These are phyloP conservation scores for Oryza nivara DNA, from an alignment of 176 grass and related monocot genomes.

Conservation along the genomic window DNA sequence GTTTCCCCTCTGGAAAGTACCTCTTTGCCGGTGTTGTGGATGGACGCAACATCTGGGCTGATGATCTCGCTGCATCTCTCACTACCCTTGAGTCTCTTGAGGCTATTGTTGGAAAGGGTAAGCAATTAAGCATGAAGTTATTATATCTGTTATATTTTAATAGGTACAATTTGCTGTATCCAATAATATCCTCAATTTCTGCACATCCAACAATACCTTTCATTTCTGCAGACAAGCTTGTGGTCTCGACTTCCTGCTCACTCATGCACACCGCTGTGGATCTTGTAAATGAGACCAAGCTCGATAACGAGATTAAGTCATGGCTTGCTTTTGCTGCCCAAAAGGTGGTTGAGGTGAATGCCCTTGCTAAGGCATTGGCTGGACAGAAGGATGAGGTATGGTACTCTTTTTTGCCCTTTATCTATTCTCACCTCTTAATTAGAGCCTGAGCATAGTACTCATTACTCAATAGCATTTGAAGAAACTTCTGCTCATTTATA, in stretches of 20 bases:
- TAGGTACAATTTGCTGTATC: not conserved
- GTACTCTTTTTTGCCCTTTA: not conserved
- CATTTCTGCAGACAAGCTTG: slow-evolving; percentile 75
- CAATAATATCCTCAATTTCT: slow-evolving; percentile 26
- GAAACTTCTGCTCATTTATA: slow-evolving; percentile 1
- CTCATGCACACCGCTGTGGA: slow-evolving; percentile 94
- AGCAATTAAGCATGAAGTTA: slow-evolving; percentile 6
- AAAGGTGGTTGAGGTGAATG: slow-evolving; percentile 91
- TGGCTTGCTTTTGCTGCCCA: slow-evolving; percentile 94
- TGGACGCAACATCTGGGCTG: slow-evolving; percentile 94
- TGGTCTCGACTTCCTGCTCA: slow-evolving; percentile 91
- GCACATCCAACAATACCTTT: slow-evolving; percentile 30
- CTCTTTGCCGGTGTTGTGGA: slow-evolving; percentile 95
- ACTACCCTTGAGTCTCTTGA: slow-evolving; percentile 72
- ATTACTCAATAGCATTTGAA: not conserved
- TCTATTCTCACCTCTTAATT: not conserved
- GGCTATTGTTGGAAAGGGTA: slow-evolving; percentile 82
- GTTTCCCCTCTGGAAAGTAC: slow-evolving; percentile 83
- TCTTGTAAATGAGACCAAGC: slow-evolving; percentile 94
- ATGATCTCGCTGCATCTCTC: slow-evolving; percentile 85
- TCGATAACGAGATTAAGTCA: slow-evolving; percentile 85
- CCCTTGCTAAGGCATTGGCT: slow-evolving; percentile 82
- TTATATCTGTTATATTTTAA: slow-evolving; percentile 1
- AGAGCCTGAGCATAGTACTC: not conserved
- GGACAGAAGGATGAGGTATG: slow-evolving; percentile 92